These are phyloP conservation scores for Aspergillus melleus DNA, from an alignment of 2,329 filamentous ascomycete species.

Conservation along the genomic window DNA sequence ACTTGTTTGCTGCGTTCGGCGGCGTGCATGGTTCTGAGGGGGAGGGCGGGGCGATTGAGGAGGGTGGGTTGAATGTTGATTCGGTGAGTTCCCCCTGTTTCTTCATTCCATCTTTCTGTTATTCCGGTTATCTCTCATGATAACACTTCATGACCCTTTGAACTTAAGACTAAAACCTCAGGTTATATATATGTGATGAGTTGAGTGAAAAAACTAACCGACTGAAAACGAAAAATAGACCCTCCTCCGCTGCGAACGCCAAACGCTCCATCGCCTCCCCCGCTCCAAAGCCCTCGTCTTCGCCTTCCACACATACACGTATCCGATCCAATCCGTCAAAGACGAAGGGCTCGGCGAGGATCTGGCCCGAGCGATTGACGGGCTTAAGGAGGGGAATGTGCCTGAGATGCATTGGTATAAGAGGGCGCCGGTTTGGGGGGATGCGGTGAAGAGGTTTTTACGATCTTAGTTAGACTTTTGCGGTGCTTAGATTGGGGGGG, in stretches of 20 bases:
- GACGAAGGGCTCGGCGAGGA: constrained; percentile 56
- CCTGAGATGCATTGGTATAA: constrained; percentile 63
- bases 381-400: constrained; percentile 56
- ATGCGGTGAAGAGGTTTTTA: constrained; percentile 55
- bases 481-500: too few relatives aligned
- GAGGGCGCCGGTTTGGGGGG: constrained; percentile 56
- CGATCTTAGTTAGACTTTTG: constrained; percentile 16
- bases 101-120: background rate
- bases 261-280: constrained; percentile 62
- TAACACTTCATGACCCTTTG: background rate
- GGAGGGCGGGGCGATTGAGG: constrained; percentile 24
- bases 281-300: constrained; percentile 57
- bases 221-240: constrained; percentile 23
- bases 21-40: constrained; percentile 7
- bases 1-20: constrained; percentile 42
- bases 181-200: background rate
- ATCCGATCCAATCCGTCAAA: constrained; percentile 56
- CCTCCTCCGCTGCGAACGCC: constrained; percentile 57
- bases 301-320: constrained; percentile 63
- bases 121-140: too few relatives aligned
- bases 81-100: constrained; percentile 32
- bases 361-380: constrained; percentile 60
- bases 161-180: background rate
- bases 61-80: constrained; percentile 45
- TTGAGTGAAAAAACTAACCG: constrained; percentile 20